Conservation (phyloP, 2,329 filamentous ascomycete genomes). For the Pestalotiopsis sp. region DNA sequence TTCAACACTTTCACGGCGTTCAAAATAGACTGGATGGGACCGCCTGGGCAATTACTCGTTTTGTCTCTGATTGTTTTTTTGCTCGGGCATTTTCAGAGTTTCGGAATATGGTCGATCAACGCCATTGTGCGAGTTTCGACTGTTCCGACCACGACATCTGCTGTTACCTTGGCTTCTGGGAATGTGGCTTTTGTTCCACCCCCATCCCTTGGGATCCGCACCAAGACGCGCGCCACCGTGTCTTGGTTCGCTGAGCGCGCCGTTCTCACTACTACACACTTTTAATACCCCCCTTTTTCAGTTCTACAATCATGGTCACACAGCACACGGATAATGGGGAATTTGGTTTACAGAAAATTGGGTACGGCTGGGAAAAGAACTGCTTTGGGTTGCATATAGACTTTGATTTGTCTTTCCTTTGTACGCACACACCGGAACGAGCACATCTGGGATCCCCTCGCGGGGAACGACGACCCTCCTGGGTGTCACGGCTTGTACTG, state of each 20-base stretch:
- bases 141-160: slow-evolving; percentile 5
- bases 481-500: slow-evolving; percentile 29
- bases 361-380: slow-evolving; percentile 32
- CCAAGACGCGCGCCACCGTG: not conserved
- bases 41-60: not conserved
- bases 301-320: slow-evolving; percentile 13
- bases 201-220: slow-evolving; percentile 2
- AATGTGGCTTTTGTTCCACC: not conserved
- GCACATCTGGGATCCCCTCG: slow-evolving; percentile 22
- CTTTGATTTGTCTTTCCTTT: slow-evolving; percentile 29
- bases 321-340: slow-evolving; percentile 21
- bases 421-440: slow-evolving; percentile 11
- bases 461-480: slow-evolving; percentile 21
- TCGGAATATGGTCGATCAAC: not conserved
- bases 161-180: not conserved
- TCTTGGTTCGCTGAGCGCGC: not conserved
- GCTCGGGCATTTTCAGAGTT: not conserved
- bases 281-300: slow-evolving; percentile 12
- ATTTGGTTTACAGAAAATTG: slow-evolving; percentile 30
- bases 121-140: not conserved
- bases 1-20: slow-evolving; percentile 12
- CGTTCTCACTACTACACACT: slow-evolving; percentile 7
- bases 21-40: slow-evolving; percentile 12
- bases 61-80: not conserved
- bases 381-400: slow-evolving; percentile 35